These are phyloP conservation scores for Chenopodium suecicum DNA, from an alignment of 148 eudicot species.

Conservation along the genomic window DNA sequence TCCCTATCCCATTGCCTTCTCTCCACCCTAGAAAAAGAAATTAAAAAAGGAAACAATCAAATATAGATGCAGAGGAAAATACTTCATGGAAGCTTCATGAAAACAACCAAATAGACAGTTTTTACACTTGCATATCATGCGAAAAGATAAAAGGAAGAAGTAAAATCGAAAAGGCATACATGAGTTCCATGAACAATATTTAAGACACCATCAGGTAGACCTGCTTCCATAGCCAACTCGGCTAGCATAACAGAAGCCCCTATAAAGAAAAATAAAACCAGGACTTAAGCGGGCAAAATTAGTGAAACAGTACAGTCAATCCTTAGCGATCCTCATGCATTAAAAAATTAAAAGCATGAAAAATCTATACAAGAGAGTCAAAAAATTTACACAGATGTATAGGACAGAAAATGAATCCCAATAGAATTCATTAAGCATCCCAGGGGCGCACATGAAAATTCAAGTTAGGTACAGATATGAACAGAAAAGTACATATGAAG, in stretches of 20 bases:
- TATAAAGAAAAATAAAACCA: slow-evolving; percentile 27
- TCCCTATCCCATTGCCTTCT: neutral
- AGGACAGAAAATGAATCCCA: neutral
- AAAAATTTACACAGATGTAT: neutral
- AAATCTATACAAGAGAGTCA: neutral
- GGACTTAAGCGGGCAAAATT: slow-evolving; percentile 7
- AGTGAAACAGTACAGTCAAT: neutral
- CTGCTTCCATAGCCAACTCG: slow-evolving; percentile 97
- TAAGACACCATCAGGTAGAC: slow-evolving; percentile 89
- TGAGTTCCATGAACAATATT: slow-evolving; percentile 94
- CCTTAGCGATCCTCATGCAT: neutral
- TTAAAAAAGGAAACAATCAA: neutral
- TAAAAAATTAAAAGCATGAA: neutral
- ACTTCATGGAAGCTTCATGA: neutral
- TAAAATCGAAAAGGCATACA: slow-evolving; percentile 42
- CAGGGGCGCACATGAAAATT: neutral
- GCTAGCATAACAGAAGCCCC: slow-evolving; percentile 94
- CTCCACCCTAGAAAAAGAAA: neutral
- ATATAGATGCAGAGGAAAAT: neutral
- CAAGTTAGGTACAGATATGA: neutral
- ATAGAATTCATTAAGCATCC: neutral
- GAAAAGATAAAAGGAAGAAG: neutral
- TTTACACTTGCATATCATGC: neutral
- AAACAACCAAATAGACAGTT: neutral
- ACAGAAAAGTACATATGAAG: neutral